Evolutionary conservation across 2,329 filamentous ascomycete species (phyloP).

Genomic region (Pleoardoris graminearum): DNA sequence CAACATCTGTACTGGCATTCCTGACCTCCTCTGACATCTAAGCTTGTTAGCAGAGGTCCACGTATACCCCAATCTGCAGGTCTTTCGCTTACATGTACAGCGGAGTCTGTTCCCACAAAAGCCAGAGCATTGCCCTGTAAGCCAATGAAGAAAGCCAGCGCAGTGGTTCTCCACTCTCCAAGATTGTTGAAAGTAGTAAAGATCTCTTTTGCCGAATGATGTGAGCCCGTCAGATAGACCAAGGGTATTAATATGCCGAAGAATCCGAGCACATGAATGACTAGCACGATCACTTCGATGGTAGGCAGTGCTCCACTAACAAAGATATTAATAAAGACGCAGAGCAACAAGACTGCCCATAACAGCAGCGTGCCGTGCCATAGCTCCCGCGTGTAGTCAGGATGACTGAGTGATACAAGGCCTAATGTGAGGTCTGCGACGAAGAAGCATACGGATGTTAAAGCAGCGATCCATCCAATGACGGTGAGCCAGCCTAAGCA

Average conservation of each 20-base stretch:
- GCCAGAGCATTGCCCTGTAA: slow-evolving; percentile 45
- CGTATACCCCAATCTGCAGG: background rate
- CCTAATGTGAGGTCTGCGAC: slow-evolving; percentile 40
- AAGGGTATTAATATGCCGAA: slow-evolving; percentile 55
- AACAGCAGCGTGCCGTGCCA: slow-evolving; percentile 58
- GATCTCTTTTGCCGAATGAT: slow-evolving; percentile 44
- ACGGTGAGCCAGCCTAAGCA: slow-evolving; percentile 50
- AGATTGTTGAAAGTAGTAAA: slow-evolving; percentile 55
- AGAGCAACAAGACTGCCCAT: slow-evolving; percentile 49
- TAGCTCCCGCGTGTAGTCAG: slow-evolving; percentile 41
- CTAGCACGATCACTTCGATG: slow-evolving; percentile 54
- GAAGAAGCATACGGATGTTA: slow-evolving; percentile 43
- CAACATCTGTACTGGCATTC: slow-evolving; percentile 43
- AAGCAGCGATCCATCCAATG: slow-evolving; percentile 49
- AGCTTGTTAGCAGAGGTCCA: slow-evolving; percentile 7
- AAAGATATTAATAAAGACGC: slow-evolving; percentile 53
- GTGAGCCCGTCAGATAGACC: slow-evolving; percentile 43
- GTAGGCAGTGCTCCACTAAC: slow-evolving; percentile 52
- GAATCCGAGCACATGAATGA: slow-evolving; percentile 58
- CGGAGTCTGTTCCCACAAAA: slow-evolving; percentile 45
- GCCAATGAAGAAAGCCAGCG: slow-evolving; percentile 52
- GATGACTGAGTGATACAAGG: slow-evolving; percentile 45
- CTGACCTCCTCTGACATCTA: slow-evolving; percentile 47
- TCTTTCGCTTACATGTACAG: slow-evolving; percentile 38
- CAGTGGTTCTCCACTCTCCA: slow-evolving; percentile 50